A percentile compares a stretch with the other conserved stretches of the same genome.
phyloP scores from a whole-genome alignment of 2,329 filamentous ascomycete genomes.

The Microsporum canis region DNA sequence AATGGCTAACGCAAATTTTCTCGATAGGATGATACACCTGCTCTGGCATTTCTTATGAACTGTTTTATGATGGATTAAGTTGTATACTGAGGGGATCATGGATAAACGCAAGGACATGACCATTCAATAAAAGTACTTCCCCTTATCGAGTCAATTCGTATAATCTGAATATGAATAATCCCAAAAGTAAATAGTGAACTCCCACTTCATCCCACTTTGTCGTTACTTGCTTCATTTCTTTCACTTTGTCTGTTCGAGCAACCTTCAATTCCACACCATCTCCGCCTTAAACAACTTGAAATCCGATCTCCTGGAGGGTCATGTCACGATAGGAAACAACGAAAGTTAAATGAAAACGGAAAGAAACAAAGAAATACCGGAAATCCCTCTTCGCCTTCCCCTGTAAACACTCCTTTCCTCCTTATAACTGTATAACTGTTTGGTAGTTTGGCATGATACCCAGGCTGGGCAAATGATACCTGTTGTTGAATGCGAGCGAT shows the following conservation, averaged over 20 bases:
- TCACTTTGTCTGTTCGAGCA: not conserved
- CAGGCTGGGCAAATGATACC: not conserved
- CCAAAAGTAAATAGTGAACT: not conserved
- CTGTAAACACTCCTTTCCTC: not conserved
- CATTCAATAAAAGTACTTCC: not conserved
- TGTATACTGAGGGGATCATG: not conserved
- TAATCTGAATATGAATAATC: not conserved
- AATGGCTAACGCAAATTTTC: not conserved
- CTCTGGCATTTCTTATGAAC: not conserved
- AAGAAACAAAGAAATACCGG: not conserved
- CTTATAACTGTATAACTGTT: not conserved
- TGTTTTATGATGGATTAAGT: not conserved
- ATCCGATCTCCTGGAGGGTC: not conserved
- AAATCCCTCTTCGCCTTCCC: not conserved
- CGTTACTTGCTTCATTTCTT: not conserved
- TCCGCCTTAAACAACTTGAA: not conserved
- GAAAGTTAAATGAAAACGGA: not conserved
- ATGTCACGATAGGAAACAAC: not conserved
- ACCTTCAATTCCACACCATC: not conserved
- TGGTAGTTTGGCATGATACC: not conserved
- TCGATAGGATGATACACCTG: not conserved
- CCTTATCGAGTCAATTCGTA: not conserved
- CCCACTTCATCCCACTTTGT: not conserved
- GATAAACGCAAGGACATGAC: not conserved
- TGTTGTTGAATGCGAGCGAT: not conserved